phyloP scores from a whole-genome alignment of 495 filamentous ascomycete genomes.

The Eremomyces bilateralis region DNA sequence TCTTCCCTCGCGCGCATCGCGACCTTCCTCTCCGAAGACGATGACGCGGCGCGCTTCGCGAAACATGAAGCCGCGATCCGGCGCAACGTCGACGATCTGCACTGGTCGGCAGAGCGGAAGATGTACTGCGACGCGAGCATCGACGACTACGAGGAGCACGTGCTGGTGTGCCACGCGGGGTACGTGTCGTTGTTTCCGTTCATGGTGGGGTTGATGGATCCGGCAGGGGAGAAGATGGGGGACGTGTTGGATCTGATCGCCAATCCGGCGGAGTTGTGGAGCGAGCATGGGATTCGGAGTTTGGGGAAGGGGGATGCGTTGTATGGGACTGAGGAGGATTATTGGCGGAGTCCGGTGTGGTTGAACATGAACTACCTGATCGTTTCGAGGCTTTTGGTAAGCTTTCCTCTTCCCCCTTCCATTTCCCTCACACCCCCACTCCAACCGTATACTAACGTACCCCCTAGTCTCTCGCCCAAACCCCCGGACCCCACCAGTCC shows the following conservation, averaged over 20 bases:
- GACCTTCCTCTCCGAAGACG: constrained; percentile 39
- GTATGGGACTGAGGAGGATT: constrained; percentile 84
- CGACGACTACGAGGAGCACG: constrained; percentile 81
- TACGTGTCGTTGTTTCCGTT: constrained; percentile 93
- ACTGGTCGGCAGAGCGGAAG: constrained; percentile 61
- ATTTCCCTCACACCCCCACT: constrained; percentile 2
- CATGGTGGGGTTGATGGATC: constrained; percentile 52
- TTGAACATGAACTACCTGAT: constrained; percentile 94
- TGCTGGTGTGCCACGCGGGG: constrained; percentile 84
- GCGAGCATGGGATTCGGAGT: constrained; percentile 63
- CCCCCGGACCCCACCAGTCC: constrained; percentile 42
- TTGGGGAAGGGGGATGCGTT: constrained; percentile 63
- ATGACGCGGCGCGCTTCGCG: constrained; percentile 52
- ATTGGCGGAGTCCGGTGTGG: constrained; percentile 93
- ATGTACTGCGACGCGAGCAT: constrained; percentile 91
- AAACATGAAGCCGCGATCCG: constrained; percentile 56
- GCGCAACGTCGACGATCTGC: constrained; percentile 78
- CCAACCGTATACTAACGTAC: constrained; percentile 8
- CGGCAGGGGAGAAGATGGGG: constrained; percentile 51
- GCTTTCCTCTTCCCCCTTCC: constrained; percentile 15
- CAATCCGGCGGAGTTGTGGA: constrained; percentile 74
- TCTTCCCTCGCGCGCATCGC: constrained; percentile 61
- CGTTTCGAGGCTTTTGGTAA: constrained; percentile 60
- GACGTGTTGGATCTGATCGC: constrained; percentile 53
- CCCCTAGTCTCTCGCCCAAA: constrained; percentile 31